Base-by-base conservation (phyloP, 768 basidiomycete species). In the Grammothele lineata region DNA sequence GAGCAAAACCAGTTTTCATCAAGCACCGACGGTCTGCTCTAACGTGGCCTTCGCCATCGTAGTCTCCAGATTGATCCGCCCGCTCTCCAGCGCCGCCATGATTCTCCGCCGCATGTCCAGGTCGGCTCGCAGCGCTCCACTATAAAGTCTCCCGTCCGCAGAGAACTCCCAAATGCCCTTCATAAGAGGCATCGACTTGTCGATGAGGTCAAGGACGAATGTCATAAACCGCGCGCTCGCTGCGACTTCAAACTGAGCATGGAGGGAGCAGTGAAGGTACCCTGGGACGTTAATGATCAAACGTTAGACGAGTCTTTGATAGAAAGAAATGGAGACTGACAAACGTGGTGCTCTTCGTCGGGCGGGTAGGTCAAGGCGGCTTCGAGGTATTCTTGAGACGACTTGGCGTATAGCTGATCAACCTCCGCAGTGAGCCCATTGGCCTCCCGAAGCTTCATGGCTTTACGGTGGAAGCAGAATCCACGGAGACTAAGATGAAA, bases 161-260 rank as follows among this genome's bases (percentile, higher is more conserved):
- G 56, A 54, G 43, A 52, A 37, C 19, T 52, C 54, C 59, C 59
- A 60, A 25, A 57, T 49, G 23, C 25, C 35, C 38, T 32, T 53
- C 36, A 47, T 40, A 24, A 46, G 17, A 8, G 58, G 56, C 12
- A 57, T 42, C 1, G 37, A 25, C 12, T 45, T 19, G 0, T 39
- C 38, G 8, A 57, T 39, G 8, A 48, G 5, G 19, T 50, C 26
- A 40, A 30, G 14, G 27, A 30, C 27, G 27, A 30, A 30, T 7
- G 14, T 30, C 27, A 30, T 7, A 14, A 30, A 30, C 27, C 18
- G 10, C 9, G 34, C 36, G 9, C 50, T 21, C 14, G 41, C 34
- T 5, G 43, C 43, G 10, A 17, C 33, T n/a, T 41, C 30, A 22
- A 39, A 40, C 12, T 48, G 34, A 3, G 26, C 19, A 3, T 54